Conservation (phyloP, 2,329 filamentous ascomycete species). For the Ophiostoma himal-ulmi region DNA sequence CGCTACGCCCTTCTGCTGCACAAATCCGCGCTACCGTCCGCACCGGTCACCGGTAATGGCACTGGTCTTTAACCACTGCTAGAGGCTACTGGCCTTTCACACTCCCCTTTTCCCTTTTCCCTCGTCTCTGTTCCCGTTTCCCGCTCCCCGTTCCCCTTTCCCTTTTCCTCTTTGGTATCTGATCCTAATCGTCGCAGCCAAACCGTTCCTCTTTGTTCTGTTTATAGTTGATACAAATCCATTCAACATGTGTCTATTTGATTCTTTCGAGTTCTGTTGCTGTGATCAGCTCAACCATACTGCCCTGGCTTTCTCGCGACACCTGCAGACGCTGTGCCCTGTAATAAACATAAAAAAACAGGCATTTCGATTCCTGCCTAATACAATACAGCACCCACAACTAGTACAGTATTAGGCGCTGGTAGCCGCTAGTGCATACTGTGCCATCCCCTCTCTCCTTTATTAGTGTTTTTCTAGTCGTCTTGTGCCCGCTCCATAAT, state of each 20-base stretch:
- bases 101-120: background rate
- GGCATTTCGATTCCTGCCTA: background rate
- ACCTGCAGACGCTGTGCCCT: background rate
- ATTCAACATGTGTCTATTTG: no score
- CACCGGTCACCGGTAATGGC: background rate
- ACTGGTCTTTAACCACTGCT: background rate
- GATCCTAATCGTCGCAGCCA: background rate
- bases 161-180: background rate
- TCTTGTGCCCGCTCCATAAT: background rate
- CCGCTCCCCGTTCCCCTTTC: background rate
- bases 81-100: background rate
- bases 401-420: background rate
- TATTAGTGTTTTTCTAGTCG: constrained; percentile 9
- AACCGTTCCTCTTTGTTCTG: background rate
- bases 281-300: background rate
- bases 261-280: no score
- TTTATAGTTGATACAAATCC: background rate
- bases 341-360: background rate
- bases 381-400: background rate
- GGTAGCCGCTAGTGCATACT: constrained; percentile 6
- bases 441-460: constrained; percentile 10
- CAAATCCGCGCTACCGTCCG: constrained; percentile 1
- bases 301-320: background rate
- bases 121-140: background rate
- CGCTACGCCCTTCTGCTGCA: constrained; percentile 1